Conservation (phyloP, 768 basidiomycete species). For the Russula virescens region DNA sequence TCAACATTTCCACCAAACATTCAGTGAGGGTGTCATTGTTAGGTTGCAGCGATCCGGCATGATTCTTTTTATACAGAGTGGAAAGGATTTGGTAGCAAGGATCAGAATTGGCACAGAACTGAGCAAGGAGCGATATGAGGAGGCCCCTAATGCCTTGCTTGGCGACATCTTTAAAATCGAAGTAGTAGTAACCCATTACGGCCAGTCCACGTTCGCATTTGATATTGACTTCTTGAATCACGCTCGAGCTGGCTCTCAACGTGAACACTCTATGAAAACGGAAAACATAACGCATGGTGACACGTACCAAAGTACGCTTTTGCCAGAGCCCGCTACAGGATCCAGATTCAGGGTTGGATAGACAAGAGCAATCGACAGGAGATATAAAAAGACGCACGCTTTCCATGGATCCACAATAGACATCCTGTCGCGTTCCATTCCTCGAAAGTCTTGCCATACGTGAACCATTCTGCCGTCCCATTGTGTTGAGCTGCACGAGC, state of each 20-base stretch:
- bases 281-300: not conserved
- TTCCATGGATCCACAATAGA: not conserved
- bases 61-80: not conserved
- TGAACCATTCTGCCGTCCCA: not conserved
- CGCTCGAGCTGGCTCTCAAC: not conserved
- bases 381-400: not conserved
- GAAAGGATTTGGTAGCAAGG: not conserved
- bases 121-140: not conserved
- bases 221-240: not conserved
- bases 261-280: not conserved
- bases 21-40: not conserved
- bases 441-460: not conserved
- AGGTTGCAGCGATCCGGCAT: not conserved
- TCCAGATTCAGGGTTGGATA: not conserved
- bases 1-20: constrained; percentile 2
- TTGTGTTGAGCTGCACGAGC: not conserved
- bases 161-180: not conserved
- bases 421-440: not conserved
- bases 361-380: no score
- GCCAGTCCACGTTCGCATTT: not conserved
- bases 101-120: not conserved
- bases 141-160: constrained; percentile 4
- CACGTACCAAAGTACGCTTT: constrained; percentile 6
- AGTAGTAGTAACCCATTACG: constrained; percentile 4
- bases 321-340: constrained; percentile 3